Base-by-base conservation (phyloP, 2,329 filamentous ascomycete genomes). In the Colletotrichum sp. region DNA sequence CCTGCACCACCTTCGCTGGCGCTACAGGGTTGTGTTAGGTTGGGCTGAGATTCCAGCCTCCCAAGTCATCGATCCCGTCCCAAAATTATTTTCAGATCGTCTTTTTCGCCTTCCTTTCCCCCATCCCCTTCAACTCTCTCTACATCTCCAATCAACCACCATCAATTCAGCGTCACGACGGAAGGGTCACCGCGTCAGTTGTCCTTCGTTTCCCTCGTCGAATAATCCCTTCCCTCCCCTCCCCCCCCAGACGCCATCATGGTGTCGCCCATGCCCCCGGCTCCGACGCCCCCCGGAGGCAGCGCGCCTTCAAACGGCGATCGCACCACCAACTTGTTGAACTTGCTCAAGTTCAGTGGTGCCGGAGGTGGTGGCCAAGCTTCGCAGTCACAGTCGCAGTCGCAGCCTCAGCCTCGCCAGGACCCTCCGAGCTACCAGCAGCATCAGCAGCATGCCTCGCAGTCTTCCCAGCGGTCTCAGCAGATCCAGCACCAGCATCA, bases 281-380 rank as follows among this genome's bases (percentile, higher is more conserved):
- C 90, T 74, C 89, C 88, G 74, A 89, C 88, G 80, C 86, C 86
- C 77, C 86, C 86, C 68, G 82, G 82, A 79, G 82, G 83, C 79
- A 77, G 67, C 48, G 82, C 84, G 82, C 82, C 82, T 6, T 83
- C 84, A 66, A 83, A 83, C 71, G 81, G 82, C 55, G 88, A 90
- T 68, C 89, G 90, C 79, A 90, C 89, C 57, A 85, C 88, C 72
- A 91, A 89, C 78, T 81, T 93, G 79, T 84, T 93, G 81, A 92
- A 90, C 78, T 85, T 93, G 71, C 88, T 93, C 82, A 93, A 93
- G 86, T 92, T 91, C 80, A 91, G 88, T 78, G 85, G 86, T 61
- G 83, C 84, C 65, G 78, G 81, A 71, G 39, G 84, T 64, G 78
- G 81, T 74, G 36, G 57, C 48, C 69, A 77, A 55, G 64, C 72